Base-by-base conservation (phyloP, 257 asterid genomes). In the Mitragyna speciosa region DNA sequence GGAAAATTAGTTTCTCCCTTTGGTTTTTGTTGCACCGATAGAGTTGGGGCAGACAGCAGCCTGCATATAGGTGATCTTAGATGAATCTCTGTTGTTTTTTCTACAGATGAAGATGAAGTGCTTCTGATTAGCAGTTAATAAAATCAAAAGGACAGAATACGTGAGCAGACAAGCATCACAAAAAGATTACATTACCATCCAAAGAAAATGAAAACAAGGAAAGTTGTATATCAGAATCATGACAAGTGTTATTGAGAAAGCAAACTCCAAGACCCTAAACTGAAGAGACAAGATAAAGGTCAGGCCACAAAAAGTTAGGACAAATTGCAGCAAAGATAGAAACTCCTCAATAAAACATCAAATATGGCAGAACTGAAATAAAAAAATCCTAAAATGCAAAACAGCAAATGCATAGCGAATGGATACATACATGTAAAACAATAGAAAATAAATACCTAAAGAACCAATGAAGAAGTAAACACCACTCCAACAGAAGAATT, bases 391-490 rank as follows among this genome's bases (percentile, higher is more conserved):
- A 4, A 22, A 39, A 45, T 2, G 26, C 20, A 16, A 43, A 45
- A 47, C 19, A 49, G 39, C 61, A 48, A 15, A 48, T 48, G 63
- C 43, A 28, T 48, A 72, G 16, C 45, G 0, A 41, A 48, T 15
- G 26, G 12, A 10, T 26, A 72, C 24, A 15, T 7, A 16, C 17
- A 16, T 28, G 14, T 14, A n/a, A 45, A 72, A n/a, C 0, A 14
- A 36, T 36, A 36, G 17, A 39, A 73, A 73, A 3, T 28, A 48
- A n/a, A 54, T 70, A 79, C 77, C 82, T 79, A 77, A 70, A 78
- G 49, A 24, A 41, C 58, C 70, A 69, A 49, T 19, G 1, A 10
- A 36, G 15, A 54, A 78, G 67, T 33, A 16, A 31, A 39, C 59
- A 24, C n/a, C 54, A 17, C 59, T 67, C 28, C 63, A 24, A 41